Evolutionary conservation across 345 rosid species (phyloP).

Genomic region (Melaleuca quinquenervia): DNA sequence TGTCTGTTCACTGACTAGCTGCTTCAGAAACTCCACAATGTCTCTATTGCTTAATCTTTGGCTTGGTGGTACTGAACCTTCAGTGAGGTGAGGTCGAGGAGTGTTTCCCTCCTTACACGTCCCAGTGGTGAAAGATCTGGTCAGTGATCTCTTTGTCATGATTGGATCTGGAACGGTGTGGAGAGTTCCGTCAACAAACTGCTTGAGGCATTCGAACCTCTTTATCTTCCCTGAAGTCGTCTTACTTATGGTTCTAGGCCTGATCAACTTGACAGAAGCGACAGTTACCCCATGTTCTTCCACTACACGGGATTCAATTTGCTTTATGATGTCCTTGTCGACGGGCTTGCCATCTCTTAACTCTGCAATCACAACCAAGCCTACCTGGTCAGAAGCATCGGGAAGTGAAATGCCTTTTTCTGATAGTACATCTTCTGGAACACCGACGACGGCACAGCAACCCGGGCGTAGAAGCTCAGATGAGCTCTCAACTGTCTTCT

Average conservation of each 20-base stretch:
- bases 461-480: constrained; percentile 50
- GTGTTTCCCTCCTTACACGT: constrained; percentile 35
- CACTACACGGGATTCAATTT: constrained; percentile 28
- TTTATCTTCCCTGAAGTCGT: constrained; percentile 67
- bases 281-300: constrained; percentile 57
- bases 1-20: constrained; percentile 40
- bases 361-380: constrained; percentile 63
- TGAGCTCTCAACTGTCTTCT: constrained; percentile 57
- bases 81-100: constrained; percentile 19
- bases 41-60: constrained; percentile 24
- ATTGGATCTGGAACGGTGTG: constrained; percentile 26
- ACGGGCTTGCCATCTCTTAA: constrained; percentile 42
- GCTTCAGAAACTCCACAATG: constrained; percentile 34
- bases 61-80: constrained; percentile 9
- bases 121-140: constrained; percentile 39
- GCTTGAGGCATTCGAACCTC: constrained; percentile 63
- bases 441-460: constrained; percentile 64
- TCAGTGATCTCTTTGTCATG: constrained; percentile 13
- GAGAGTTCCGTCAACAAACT: constrained; percentile 47
- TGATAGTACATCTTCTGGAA: constrained; percentile 52
- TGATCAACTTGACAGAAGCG: constrained; percentile 46
- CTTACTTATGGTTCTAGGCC: constrained; percentile 49
- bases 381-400: constrained; percentile 48
- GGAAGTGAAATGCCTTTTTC: constrained; percentile 43
- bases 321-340: constrained; percentile 22